These are phyloP conservation scores for Phialophora chinensis DNA, from an alignment of 2,329 filamentous ascomycete genomes.

Conservation along the genomic window DNA sequence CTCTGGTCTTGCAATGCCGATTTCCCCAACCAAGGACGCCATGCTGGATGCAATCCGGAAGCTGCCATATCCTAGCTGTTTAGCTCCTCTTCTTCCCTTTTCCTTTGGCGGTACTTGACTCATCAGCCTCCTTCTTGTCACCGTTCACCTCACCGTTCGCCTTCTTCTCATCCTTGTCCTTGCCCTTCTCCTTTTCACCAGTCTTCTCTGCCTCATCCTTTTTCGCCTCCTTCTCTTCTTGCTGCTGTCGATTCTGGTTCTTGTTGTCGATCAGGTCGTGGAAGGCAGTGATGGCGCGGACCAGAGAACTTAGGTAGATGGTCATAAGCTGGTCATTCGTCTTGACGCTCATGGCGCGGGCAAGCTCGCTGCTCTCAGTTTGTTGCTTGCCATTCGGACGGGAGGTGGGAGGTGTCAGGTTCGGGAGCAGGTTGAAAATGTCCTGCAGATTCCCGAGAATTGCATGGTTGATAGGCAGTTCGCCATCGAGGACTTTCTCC, in stretches of 20 bases:
- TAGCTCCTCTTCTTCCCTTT: slow-evolving; percentile 59
- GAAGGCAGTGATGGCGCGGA: slow-evolving; percentile 97
- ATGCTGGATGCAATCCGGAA: slow-evolving; percentile 23
- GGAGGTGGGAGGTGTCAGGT: slow-evolving; percentile 77
- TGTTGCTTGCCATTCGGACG: slow-evolving; percentile 61
- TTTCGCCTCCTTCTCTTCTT: slow-evolving; percentile 88
- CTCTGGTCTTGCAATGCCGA: slow-evolving; percentile 3
- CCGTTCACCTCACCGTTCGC: slow-evolving; percentile 56
- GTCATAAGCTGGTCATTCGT: slow-evolving; percentile 99
- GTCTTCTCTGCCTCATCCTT: slow-evolving; percentile 69
- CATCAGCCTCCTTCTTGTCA: slow-evolving; percentile 62
- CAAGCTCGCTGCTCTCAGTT: slow-evolving; percentile 78
- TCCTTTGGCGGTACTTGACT: slow-evolving; percentile 63
- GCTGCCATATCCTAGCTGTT: slow-evolving; percentile 1
- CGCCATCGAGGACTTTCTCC: slow-evolving; percentile 90
- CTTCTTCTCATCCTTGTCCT: slow-evolving; percentile 61
- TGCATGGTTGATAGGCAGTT: slow-evolving; percentile 94
- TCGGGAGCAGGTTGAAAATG: slow-evolving; percentile 97
- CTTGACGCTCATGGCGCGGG: slow-evolving; percentile 98
- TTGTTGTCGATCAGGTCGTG: slow-evolving; percentile 99
- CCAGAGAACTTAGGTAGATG: slow-evolving; percentile 95
- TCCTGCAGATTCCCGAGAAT: slow-evolving; percentile 99
- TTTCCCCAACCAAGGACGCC: slow-evolving; percentile 26
- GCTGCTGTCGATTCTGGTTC: slow-evolving; percentile 96
- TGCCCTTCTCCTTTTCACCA: slow-evolving; percentile 68